Evolutionary conservation across 2,329 filamentous ascomycete species (phyloP), one percentile per base, ranked within the genome.

Genomic region (Penicillium sp.): DNA sequence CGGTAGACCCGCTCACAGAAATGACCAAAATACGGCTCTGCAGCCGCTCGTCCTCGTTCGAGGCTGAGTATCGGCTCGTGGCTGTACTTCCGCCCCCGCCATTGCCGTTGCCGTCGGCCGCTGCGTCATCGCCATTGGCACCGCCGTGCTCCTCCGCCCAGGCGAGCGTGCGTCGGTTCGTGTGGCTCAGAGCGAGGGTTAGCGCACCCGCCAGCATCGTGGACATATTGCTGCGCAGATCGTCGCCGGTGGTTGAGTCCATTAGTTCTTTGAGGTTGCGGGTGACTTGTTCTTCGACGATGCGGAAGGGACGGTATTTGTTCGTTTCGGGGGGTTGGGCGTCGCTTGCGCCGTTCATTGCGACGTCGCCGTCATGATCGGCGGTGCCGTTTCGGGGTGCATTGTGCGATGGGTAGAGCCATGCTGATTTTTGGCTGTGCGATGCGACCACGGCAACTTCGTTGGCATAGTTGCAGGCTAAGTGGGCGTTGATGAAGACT

Each of bases 401-500:
- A 49, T 62, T 54, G 2, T 63, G 56, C 27, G 81, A 80, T 3
- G 94, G 94, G 70, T 97, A 97, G 4, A 99, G 87, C 87, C 93
- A 99, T 70, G 88, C 84, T 56, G 93, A 91, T 62, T 89, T 87
- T 70, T 94, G 89, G 64, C 87, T 88, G 73, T 99, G 94, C 9
- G 91, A 91, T 35, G 93, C 94, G 61, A 99, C 86, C 17, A 99
- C 85, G 60, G 93, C 92, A 49, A 97, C 90, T 74, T 93, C 90
- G 77, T 97, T 97, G 54, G 90, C 86, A 75, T 94, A 93, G 76
- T 93, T 95, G 73, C 93, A 93, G 65, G 94, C 92, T 33, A 99
- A 84, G 73, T 99, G 95, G 55, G 93, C 91, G 75, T 99, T 97
- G 78, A 97, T 88, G 78, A 97, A 97, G 79, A 99, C 89, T 69